These are phyloP conservation scores for Calonectria crousiana DNA, from an alignment of 2,329 filamentous ascomycete species.

Conservation along the genomic window DNA sequence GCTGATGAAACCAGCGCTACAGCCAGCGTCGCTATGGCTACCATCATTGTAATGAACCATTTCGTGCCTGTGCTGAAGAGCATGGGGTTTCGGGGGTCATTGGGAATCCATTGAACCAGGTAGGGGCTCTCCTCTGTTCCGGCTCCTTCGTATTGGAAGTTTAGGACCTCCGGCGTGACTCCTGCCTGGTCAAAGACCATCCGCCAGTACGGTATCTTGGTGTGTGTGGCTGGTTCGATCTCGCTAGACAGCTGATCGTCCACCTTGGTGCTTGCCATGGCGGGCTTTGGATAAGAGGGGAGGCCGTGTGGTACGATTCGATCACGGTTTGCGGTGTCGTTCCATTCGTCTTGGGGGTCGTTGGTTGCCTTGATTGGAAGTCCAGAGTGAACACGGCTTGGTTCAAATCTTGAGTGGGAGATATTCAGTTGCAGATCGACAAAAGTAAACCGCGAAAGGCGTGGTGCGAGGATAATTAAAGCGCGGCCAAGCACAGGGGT, in stretches of 20 bases:
- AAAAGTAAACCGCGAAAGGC: not conserved
- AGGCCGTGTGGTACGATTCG: not conserved
- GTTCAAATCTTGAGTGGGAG: not conserved
- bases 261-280: not conserved
- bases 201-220: slow-evolving; percentile 3
- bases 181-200: slow-evolving; percentile 4
- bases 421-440: not conserved
- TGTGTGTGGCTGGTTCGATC: not conserved
- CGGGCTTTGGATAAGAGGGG: not conserved
- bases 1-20: not conserved
- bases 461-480: not conserved
- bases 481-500: not conserved
- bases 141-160: not conserved
- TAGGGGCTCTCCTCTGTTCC: not conserved
- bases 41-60: not conserved
- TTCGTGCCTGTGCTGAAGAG: not conserved
- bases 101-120: slow-evolving; percentile 1
- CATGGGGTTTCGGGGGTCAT: slow-evolving; percentile 4
- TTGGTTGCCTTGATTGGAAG: not conserved
- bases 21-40: not conserved
- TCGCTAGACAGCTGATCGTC: not conserved
- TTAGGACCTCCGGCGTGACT: not conserved
- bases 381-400: not conserved
- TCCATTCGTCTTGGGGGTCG: not conserved
- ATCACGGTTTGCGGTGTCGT: not conserved